Conservation (phyloP, 2,329 filamentous ascomycete genomes). For the Apiospora saccharicola region DNA sequence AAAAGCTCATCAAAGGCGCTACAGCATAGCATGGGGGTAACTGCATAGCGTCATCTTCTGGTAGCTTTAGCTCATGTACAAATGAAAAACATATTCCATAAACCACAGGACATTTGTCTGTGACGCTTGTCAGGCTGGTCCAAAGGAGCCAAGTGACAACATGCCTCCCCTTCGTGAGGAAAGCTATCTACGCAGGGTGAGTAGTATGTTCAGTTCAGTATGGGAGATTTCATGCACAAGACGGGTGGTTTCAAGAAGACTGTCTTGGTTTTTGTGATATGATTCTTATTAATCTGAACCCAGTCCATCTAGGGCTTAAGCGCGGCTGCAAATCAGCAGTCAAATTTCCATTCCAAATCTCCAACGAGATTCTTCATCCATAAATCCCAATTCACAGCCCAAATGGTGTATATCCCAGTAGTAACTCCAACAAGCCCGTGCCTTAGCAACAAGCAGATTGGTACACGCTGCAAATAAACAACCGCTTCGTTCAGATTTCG, state of each 20-base stretch:
- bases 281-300: neutral
- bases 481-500: neutral
- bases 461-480: neutral
- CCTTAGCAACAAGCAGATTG: neutral
- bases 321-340: neutral
- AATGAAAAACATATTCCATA: neutral
- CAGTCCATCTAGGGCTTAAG: neutral
- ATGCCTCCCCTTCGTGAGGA: neutral
- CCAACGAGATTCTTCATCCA: neutral
- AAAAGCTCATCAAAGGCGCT: constrained; percentile 9
- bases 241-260: neutral
- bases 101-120: neutral
- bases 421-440: neutral
- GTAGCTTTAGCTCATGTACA: constrained; percentile 9
- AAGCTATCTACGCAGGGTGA: too few relatives aligned
- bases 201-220: too few relatives aligned
- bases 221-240: neutral
- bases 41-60: constrained; percentile 7
- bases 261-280: neutral
- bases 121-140: neutral
- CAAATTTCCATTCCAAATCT: neutral
- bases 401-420: neutral
- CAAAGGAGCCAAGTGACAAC: neutral
- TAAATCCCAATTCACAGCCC: too few relatives aligned
- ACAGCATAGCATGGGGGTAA: constrained; percentile 12